Evolutionary conservation across 768 basidiomycete genomes (phyloP), one percentile per base, ranked within the genome.

Genomic region (Collybia sordida): DNA sequence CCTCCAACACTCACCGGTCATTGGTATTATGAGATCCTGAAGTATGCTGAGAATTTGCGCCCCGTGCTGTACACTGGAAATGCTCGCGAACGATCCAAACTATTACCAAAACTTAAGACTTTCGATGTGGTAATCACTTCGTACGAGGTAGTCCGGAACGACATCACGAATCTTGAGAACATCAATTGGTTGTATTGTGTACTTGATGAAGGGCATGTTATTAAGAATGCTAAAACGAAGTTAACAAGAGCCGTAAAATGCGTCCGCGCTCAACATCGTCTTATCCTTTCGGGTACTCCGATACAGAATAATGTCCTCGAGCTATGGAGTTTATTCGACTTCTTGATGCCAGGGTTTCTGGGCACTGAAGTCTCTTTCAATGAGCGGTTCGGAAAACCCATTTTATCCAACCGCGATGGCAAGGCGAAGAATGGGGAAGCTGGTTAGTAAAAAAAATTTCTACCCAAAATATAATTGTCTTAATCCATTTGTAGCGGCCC

Each of bases 251-350:
- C 97, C 1, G 91, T 98, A 60, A 99, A 99, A 68, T 81, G 77
- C 50, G 80, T 98, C 39, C 82, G 81, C 47, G 92, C 96, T 0
- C 87, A 94, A 50, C 97, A 99, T 69, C 86, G 97, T 19, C 76
- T 99, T 18, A 90, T 99, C 61, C 75, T 99, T 2, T 97, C 94
- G 0, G 97, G 97, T 31, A 99, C 97, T 5, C 97, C 97, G 0
- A 98, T 99, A 50, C 97, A 99, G 71, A 99, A 99, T 66, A 98
- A 99, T 64, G 94, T 99, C 2, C 75, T 99, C 42, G 97, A 99
- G 64, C 73, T 99, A 2, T 99, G 97, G 97, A 97, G 93, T 68
- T 72, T 99, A 38, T 99, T 99, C 67, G 97, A 99, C 69, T 99
- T 98, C 72, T 72, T 99, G 57, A 99, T 99, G 97, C 97, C 97